Conservation (phyloP, 2,329 filamentous ascomycete species). For the Arthrobotrys entomopaga region DNA sequence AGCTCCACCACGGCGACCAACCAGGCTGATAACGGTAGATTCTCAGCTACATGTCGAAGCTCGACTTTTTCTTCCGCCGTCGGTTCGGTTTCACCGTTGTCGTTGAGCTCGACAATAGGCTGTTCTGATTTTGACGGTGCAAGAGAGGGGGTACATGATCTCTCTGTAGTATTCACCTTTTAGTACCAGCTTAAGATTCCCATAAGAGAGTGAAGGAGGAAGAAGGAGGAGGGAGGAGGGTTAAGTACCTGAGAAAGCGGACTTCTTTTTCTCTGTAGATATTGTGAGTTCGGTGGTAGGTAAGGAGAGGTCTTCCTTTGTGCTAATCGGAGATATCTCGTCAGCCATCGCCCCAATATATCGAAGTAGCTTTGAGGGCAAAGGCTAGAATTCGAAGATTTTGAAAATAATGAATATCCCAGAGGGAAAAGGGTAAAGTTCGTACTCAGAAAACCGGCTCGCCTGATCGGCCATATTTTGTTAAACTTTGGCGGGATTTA, state of each 20-base stretch:
- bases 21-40: conserved; percentile 68
- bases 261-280: not conserved
- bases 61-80: conserved; percentile 66
- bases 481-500: too few relatives aligned
- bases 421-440: not conserved
- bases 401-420: too few relatives aligned
- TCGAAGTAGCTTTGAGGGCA: too few relatives aligned
- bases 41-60: conserved; percentile 68
- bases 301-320: conserved; percentile 10
- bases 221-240: not conserved
- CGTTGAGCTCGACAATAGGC: not conserved
- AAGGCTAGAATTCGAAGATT: conserved; percentile 1
- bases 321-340: conserved; percentile 2
- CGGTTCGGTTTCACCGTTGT: conserved; percentile 67
- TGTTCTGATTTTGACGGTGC: not conserved
- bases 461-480: not conserved
- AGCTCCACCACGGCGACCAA: conserved; percentile 70
- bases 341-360: not conserved
- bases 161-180: conserved; percentile 20
- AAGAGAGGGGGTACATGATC: not conserved
- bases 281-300: not conserved
- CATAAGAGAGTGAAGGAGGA: too few relatives aligned
- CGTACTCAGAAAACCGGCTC: not conserved
- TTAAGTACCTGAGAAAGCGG: conserved; percentile 1
- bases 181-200: not conserved